Evolutionary conservation across 768 basidiomycete genomes (phyloP), one percentile per base, ranked within the genome.

Genomic region (Infundibulicybe gibba): DNA sequence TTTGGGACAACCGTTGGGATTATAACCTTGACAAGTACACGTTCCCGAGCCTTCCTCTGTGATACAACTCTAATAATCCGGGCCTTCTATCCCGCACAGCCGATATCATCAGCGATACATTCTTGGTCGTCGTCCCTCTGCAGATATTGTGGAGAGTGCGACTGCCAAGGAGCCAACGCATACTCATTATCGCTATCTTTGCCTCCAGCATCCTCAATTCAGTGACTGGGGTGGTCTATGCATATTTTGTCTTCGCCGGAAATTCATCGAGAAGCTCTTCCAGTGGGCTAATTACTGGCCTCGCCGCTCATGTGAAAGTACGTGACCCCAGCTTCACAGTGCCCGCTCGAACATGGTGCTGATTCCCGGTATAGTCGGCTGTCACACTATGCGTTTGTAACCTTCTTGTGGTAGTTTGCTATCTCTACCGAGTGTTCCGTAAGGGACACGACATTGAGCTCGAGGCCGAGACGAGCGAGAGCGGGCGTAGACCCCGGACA

Each of bases 401-500:
- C 16, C 37, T 62, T 1, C 49, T 60, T 16, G 53, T 62, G 31
- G 43, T 62, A n/a, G 53, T 41, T 37, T 63, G 61, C 6, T 54
- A 61, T 32, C 30, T 61, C 33, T 61, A 63, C 44, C 54, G 61
- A 15, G 38, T 52, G 11, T 35, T 61, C 8, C 35, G 50, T 20
- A 39, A 49, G n/a, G 42, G 44, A 17, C n/a, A 44, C 13, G 44
- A 69, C 61, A 56, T 67, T 41, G 66, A 65, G 41, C 20, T 25
- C 25, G 25, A 25, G 25, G 25, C 25, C 25, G 25, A 25, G 25
- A 25, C 25, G 8, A 25, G 4, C 25, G 25, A 25, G 25, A 25
- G 25, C 25, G 25, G 25, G 25, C 25, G 8, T 3, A 25, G 8
- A 8, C 25, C 25, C 25, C 25, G 25, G 4, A 25, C 25, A 4